Conservation (phyloP, 371 early-diverging fungal species). For the Apophysomyces sp. region DNA sequence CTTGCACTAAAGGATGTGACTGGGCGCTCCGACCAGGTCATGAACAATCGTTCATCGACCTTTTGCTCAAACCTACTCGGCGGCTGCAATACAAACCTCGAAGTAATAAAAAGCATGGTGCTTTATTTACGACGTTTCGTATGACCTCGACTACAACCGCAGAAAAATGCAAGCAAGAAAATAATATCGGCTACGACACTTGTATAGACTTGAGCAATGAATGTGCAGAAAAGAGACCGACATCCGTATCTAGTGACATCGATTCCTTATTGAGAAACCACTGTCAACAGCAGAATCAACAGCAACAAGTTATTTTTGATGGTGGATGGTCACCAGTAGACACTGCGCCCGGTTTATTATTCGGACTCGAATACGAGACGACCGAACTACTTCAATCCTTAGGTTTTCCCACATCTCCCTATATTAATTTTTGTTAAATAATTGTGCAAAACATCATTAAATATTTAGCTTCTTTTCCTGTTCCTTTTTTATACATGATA, state of each 20-base stretch:
- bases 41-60: constrained; percentile 43
- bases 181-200: not conserved
- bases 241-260: not conserved
- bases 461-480: not conserved
- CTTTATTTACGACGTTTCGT: not conserved
- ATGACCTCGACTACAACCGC: not conserved
- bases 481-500: not conserved
- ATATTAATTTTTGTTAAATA: not conserved
- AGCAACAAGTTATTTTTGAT: not conserved
- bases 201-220: not conserved
- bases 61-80: constrained; percentile 32
- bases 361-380: not conserved
- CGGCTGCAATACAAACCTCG: not conserved
- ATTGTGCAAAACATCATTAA: not conserved
- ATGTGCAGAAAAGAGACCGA: not conserved
- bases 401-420: not conserved
- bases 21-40: constrained; percentile 73
- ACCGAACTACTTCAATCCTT: not conserved
- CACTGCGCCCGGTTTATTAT: not conserved
- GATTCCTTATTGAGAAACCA: not conserved
- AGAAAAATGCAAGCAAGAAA: not conserved
- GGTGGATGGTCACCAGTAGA: not conserved
- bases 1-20: constrained; percentile 83
- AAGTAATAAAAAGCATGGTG: not conserved
- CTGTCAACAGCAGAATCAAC: not conserved